A percentile compares a stretch with the other conserved stretches of the same genome.
Conservation (phyloP, 371 early-diverging fungal species). For the Mucor mucedo region DNA sequence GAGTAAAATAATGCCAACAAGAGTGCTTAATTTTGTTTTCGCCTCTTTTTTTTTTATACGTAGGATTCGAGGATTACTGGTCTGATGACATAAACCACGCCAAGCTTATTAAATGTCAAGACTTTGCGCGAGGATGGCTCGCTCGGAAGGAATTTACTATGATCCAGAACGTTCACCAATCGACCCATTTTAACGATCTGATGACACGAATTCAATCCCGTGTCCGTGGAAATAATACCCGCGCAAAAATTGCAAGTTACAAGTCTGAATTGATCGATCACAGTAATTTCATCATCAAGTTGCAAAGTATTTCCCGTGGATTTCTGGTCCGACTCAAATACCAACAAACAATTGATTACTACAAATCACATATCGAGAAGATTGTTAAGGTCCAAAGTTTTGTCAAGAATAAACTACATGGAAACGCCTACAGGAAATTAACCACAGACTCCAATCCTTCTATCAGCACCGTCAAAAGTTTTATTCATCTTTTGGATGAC, state of each 20-base stretch:
- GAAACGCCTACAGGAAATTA: constrained; percentile 81
- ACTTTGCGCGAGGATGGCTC: constrained; percentile 60
- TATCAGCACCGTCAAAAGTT: constrained; percentile 81
- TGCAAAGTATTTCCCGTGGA: constrained; percentile 80
- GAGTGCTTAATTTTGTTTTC: neutral
- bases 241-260: constrained; percentile 44
- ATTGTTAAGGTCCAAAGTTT: constrained; percentile 86
- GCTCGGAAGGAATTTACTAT: constrained; percentile 42
- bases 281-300: constrained; percentile 42
- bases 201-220: constrained; percentile 68
- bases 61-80: constrained; percentile 29
- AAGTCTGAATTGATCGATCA: constrained; percentile 22
- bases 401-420: constrained; percentile 80
- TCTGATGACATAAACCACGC: constrained; percentile 31
- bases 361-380: constrained; percentile 69
- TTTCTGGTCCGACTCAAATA: constrained; percentile 64
- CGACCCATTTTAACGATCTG: constrained; percentile 23
- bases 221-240: constrained; percentile 62
- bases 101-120: constrained; percentile 58
- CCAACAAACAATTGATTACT: constrained; percentile 63
- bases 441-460: constrained; percentile 80
- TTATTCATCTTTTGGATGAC: constrained; percentile 90
- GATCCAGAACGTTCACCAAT: constrained; percentile 9
- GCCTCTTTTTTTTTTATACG: neutral
- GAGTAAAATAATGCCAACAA: neutral